Evolutionary conservation across 345 rosid species (phyloP).

Genomic region (Heritiera littoralis): DNA sequence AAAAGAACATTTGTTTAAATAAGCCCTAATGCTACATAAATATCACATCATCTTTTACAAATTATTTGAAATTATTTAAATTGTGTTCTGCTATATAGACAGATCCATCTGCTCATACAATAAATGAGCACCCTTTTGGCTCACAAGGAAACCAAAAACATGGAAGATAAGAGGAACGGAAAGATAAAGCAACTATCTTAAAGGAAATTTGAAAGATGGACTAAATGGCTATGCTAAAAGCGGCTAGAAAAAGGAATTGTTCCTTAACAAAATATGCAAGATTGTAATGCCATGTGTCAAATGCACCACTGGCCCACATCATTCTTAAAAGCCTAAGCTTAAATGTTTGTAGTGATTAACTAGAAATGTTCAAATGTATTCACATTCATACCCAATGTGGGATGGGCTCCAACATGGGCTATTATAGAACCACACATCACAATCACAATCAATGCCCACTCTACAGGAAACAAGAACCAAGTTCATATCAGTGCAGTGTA

Average conservation of each 20-base stretch:
- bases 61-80: background rate
- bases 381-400: background rate
- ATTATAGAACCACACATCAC: background rate
- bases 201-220: background rate
- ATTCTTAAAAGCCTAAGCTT: slow-evolving; percentile 3
- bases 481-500: background rate
- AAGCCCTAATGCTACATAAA: background rate
- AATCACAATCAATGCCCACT: background rate
- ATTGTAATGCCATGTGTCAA: background rate
- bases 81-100: background rate
- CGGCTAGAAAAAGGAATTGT: background rate
- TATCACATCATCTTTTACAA: background rate
- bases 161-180: background rate
- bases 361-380: background rate
- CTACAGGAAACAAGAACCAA: background rate
- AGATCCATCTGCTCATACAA: background rate
- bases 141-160: slow-evolving; percentile 3
- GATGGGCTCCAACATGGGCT: background rate
- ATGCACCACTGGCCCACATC: background rate
- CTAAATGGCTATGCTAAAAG: background rate
- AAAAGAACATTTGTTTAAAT: slow-evolving; percentile 10
- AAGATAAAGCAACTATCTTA: background rate
- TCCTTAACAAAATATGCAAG: background rate
- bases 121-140: background rate
- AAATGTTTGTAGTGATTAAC: background rate